Evolutionary conservation across 2,329 filamentous ascomycete species (phyloP), one percentile per base, ranked within the genome.

Genomic region (Clarireedia paspali): DNA sequence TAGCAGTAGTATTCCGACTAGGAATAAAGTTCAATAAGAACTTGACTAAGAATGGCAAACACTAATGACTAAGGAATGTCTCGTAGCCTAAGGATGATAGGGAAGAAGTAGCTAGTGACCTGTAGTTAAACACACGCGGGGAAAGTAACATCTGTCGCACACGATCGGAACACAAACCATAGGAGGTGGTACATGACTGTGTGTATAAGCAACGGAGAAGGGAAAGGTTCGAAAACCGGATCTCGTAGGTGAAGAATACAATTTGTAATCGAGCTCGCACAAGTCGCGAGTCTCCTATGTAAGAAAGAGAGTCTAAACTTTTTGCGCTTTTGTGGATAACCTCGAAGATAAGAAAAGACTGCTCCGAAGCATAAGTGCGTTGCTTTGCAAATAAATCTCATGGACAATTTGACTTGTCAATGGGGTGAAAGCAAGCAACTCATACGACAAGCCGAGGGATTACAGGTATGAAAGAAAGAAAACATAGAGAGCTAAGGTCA

Each of bases 301-400:
- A 46, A 56, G 26, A 53, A 62, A 59, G 55, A 60, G 58, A 61
- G 55, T 66, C 64, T 66, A 64, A 64, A 64, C 63, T 64, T 66
- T 34, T 65, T 66, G 61, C 48, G 60, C 58, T 60, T 60, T 64
- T 56, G 54, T 58, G 56, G 57, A 59, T 56, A 59, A 55, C 53
- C 56, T 47, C 36, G 51, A 50, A 36, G 44, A 48, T 53, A 64
- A 59, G 53, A 47, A 62, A 64, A 62, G 60, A 30, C 45, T 53
- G 55, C 50, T 53, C 38, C 20, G 39, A 30, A 54, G 57, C 53
- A 55, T 55, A 52, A 52, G 55, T 52, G 55, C 48, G 39, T 46
- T 57, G 56, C 49, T 59, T 52, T 39, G 34, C 40, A 58, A 58
- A 57, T 50, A 54, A 53, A 58, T 58, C 51, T 47, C 54, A 53